These are phyloP conservation scores for Phytophthora pinifolia DNA, from an alignment of 352 stramenopile genomes.

Conservation along the genomic window DNA sequence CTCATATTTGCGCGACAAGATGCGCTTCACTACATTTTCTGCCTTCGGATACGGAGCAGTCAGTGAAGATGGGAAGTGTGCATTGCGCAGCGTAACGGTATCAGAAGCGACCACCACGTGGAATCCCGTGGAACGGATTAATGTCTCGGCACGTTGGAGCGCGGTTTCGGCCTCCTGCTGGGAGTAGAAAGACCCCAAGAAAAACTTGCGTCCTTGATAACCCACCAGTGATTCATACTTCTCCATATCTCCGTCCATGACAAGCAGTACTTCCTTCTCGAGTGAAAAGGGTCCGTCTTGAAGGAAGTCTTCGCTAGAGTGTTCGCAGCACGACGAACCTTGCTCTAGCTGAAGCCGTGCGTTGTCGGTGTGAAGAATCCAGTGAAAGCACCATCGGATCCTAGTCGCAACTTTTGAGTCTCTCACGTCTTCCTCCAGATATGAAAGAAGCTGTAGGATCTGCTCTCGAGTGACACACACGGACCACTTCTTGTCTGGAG, in stretches of 20 bases:
- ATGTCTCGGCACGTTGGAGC: constrained; percentile 39
- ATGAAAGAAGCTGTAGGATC: constrained; percentile 44
- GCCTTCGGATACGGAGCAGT: constrained; percentile 40
- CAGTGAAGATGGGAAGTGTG: constrained; percentile 41
- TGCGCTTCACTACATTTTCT: constrained; percentile 40
- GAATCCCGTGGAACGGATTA: constrained; percentile 33
- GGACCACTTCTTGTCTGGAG: constrained; percentile 50
- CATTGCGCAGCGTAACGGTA: constrained; percentile 18
- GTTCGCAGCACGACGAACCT: constrained; percentile 33
- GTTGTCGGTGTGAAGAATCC: constrained; percentile 32
- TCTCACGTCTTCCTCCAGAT: constrained; percentile 47
- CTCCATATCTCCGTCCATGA: constrained; percentile 48
- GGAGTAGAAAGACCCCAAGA: constrained; percentile 48
- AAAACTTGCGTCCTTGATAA: constrained; percentile 52
- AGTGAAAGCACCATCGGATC: constrained; percentile 47
- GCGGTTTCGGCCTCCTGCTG: constrained; percentile 49
- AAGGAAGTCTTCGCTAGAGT: constrained; percentile 37
- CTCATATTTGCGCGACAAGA: constrained; percentile 56
- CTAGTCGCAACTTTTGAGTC: constrained; percentile 36
- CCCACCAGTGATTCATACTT: constrained; percentile 46
- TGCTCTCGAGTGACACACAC: constrained; percentile 28
- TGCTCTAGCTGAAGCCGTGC: constrained; percentile 16
- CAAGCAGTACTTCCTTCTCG: constrained; percentile 43
- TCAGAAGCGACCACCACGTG: constrained; percentile 33
- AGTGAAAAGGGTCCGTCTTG: constrained; percentile 43